Evolutionary conservation across 345 rosid genomes (phyloP).

Genomic region (Tarenaya hassleriana): DNA sequence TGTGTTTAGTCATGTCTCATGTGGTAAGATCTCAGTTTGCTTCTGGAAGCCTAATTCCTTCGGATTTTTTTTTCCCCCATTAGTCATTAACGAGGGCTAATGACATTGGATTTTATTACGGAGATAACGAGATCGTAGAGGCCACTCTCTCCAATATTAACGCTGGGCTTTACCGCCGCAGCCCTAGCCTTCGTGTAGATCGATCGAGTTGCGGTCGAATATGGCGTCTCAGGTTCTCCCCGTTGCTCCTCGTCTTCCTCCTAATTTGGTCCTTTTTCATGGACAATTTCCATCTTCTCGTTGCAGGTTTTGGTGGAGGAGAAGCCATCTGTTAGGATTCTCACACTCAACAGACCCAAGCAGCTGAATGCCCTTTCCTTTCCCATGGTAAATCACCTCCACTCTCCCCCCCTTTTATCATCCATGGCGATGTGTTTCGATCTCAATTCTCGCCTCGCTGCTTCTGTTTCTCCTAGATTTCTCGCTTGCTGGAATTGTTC

Average conservation of each 20-base stretch:
- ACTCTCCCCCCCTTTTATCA: background rate
- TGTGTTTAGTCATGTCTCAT: too few relatives aligned
- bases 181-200: too few relatives aligned
- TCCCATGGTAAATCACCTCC: conserved; percentile 36
- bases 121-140: too few relatives aligned
- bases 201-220: too few relatives aligned
- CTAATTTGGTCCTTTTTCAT: background rate
- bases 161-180: too few relatives aligned
- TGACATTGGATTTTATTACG: too few relatives aligned
- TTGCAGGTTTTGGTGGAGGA: conserved; percentile 48
- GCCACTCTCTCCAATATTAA: too few relatives aligned
- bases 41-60: too few relatives aligned
- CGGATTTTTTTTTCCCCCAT: too few relatives aligned
- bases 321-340: conserved; percentile 32
- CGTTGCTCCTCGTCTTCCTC: background rate
- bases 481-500: conserved; percentile 46
- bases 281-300: background rate
- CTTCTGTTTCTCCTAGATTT: conserved; percentile 28
- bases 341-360: conserved; percentile 52
- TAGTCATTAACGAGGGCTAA: too few relatives aligned
- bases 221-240: too few relatives aligned
- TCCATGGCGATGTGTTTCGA: background rate
- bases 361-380: conserved; percentile 55
- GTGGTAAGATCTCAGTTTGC: too few relatives aligned
- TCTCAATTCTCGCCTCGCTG: background rate